Evolutionary conservation across 2,329 filamentous ascomycete genomes (phyloP), one percentile per base, ranked within the genome.

Genomic region (Calonectria pauciramosa): DNA sequence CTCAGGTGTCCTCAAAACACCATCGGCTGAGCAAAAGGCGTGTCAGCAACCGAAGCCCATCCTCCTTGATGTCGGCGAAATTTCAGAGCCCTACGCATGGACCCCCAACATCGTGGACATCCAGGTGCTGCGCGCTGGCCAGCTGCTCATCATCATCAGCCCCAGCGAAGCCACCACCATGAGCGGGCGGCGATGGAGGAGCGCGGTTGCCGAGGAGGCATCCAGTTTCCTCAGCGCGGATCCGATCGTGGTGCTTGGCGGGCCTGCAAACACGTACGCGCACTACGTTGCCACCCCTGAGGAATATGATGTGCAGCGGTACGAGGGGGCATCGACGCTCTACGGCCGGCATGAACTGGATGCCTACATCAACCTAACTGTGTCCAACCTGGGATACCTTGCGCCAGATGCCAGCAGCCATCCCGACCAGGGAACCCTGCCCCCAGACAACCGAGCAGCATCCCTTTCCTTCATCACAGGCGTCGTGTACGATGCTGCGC

Each of bases 321-420:
- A 98, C 85, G 96, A 99, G 86, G 96, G 96, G n/a, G 96, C 95
- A 0, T 96, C 94, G 9, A 99, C 96, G 0, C 91, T 99, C 2
- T 97, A 94, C 83, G 96, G 96, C 0, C 94, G 91, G 2, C 92
- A 96, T 84, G 95, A 95, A 0, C 90, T 98, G 14, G 91, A 94
- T 44, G 96, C 96, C 0, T 97, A 97, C 86, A 94, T 98, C 86
- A 96, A 97, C 84, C 88, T 96, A 54, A 96, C 95, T 0, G 88
- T 96, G n/a, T 92, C 94, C 83, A 90, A 83, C 71, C 71, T 85
- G 71, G 80, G 86, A 87, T 70, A 87, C 87, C 59, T 84, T 86
- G 75, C 77, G 9, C 80, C 83, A 7, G 75, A 77, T 54, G 85
- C 87, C 66, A 82, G 84, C 79, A 72, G 86, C 78, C 82, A 86